Percentiles rank a stretch among this genome's conserved stretches.
Conservation (phyloP, 306 rosid genomes). For the Fagus sylvatica region DNA sequence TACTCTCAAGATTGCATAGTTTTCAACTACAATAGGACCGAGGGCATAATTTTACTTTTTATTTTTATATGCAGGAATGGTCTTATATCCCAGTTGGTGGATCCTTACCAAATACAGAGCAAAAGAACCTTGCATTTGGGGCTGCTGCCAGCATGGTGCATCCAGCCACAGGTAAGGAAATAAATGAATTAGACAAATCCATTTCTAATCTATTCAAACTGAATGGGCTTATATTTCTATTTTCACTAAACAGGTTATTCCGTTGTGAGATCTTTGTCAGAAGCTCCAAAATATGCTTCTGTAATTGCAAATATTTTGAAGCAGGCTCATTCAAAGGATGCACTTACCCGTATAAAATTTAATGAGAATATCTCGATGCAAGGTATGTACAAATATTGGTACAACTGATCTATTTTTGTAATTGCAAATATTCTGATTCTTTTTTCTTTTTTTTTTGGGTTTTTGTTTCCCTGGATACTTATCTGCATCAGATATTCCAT, state of each 20-base stretch:
- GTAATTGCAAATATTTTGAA: conserved; percentile 80
- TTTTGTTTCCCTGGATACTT: neutral
- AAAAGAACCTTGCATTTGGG: conserved; percentile 95
- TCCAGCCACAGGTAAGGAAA: conserved; percentile 85
- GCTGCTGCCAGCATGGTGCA: conserved; percentile 99
- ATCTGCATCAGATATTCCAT: neutral
- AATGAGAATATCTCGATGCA: conserved; percentile 66
- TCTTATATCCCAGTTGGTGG: conserved; percentile 99
- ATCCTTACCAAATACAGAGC: conserved; percentile 92
- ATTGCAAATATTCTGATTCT: no score
- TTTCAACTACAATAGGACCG: conserved; percentile 16
- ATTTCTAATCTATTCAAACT: conserved; percentile 18
- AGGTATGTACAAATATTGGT: conserved; percentile 46
- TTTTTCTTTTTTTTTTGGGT: neutral
- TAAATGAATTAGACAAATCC: conserved; percentile 5
- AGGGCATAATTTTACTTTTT: conserved; percentile 13
- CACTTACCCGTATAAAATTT: conserved; percentile 33
- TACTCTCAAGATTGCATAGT: conserved; percentile 6
- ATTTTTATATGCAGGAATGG: conserved; percentile 69
- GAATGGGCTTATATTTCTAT: conserved; percentile 9
- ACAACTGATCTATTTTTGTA: no score
- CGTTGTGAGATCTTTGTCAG: conserved; percentile 96
- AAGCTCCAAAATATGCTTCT: conserved; percentile 93
- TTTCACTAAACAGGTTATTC: conserved; percentile 71
- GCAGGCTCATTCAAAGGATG: conserved; percentile 41